Evolutionary conservation across 805 yeast species (phyloP), one percentile per base, ranked within the genome.

Genomic region (Myxozyma sirexii): DNA sequence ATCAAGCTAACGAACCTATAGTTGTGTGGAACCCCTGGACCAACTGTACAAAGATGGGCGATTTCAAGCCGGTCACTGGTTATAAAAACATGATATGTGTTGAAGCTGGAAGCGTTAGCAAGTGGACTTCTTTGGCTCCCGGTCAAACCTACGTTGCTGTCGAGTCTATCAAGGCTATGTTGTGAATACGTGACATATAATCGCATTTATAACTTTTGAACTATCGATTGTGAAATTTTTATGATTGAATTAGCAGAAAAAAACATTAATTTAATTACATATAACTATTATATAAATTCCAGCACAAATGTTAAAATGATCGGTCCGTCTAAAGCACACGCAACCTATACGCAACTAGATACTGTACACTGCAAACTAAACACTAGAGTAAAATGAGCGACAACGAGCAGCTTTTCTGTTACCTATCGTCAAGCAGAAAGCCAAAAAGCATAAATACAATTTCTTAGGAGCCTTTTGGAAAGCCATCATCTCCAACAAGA

Each of bases 21-120:
- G 98, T 94, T 50, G 97, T 94, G 56, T 94, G 99, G 99, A 94
- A 94, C 74, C 99, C 99, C 38, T 94, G 98, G 99, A 78, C 82
- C 66, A 81, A 87, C 57, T 83, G 94, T n/a, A 78, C 76, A 24
- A 85, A 87, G 1, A 89, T 94, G 93, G 85, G 79, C 43, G 99
- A 94, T 75, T 94, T 93, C 70, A 82, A 80, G 68, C 99, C 98
- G 52, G 90, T 88, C 72, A 74, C 75, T 55, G 98, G 97, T 4
- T 94, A 79, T 77, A 80, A 84, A 66, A 79, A 86, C 47, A 93
- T 94, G 98, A 83, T 94, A 59, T 94, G 99, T 76, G 82, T 94
- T 58, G 99, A 94, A 75, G 96, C 97, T 1, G 99, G 99, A 44
- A 80, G 85, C 67, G 98, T 94, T 41, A 80, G 82, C 59, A 84